phyloP scores from a whole-genome alignment of 2,329 filamentous ascomycete species.

The Tolypocladium album region DNA sequence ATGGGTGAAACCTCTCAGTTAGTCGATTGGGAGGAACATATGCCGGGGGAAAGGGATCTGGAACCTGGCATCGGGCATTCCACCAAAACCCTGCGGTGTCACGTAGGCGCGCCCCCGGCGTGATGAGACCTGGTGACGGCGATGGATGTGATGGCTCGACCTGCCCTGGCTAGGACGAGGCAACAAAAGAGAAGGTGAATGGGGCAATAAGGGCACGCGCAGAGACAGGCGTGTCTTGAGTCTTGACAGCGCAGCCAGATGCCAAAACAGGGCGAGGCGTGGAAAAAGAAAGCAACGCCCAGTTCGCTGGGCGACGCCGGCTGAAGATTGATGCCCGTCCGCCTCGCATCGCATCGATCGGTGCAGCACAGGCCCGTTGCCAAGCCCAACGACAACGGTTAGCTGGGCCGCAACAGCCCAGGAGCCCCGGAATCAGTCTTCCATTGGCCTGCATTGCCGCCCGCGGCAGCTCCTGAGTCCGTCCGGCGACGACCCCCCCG shows the following conservation, averaged over 20 bases:
- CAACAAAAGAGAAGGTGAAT: background rate
- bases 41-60: background rate
- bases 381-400: background rate
- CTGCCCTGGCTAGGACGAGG: background rate
- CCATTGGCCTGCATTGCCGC: background rate
- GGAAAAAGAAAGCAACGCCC: background rate
- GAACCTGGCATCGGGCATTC: background rate
- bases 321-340: background rate
- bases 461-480: background rate
- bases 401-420: background rate
- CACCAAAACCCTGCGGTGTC: background rate
- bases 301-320: background rate
- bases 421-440: background rate
- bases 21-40: background rate
- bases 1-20: background rate
- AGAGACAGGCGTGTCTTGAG: background rate
- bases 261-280: background rate
- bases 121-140: background rate
- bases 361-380: background rate
- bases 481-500: background rate
- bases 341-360: background rate
- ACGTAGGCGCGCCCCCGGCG: background rate
- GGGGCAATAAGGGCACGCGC: background rate
- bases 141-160: background rate
- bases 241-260: background rate